Base-by-base conservation (phyloP, 306 rosid species). In the Prunus padus region DNA sequence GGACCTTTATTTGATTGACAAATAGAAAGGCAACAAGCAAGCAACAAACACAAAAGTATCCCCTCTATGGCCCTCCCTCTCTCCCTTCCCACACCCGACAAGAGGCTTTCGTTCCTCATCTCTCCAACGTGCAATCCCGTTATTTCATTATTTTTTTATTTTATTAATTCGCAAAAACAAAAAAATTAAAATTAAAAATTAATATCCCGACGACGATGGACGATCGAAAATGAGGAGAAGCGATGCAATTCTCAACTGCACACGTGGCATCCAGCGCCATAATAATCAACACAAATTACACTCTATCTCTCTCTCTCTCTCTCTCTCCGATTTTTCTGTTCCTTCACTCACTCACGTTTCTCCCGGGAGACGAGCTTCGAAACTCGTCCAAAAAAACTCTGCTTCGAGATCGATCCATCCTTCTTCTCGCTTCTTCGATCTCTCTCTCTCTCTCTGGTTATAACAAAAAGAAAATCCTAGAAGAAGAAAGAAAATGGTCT, bases 401-500 rank as follows among this genome's bases (percentile, higher is more conserved):
- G 47, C 28, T 22, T 23, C 4, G 50, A 55, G 65, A 56, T 56
- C 76, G 26, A 19, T 30, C 65, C 11, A 62, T 37, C 42, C 9
- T 37, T 5, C 42, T 37, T 37, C 42, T 37, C 9, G 59, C 14
- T 67, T 19, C 23, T 52, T 7, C 61, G 56, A 7, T 57, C 67
- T 3, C 25, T 45, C 71, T 11, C 65, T 12, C n/a, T 51, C 40
- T 69, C 57, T 25, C 25, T 26, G 46, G 2, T 18, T 6, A 16
- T 33, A 64, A 64, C 69, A 11, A 18, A 37, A 33, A n/a, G 14
- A 30, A 26, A 46, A 74, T 82, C 82, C 74, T 70, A 11, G 14
- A 22, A 31, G 8, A 37, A 7, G 19, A 42, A 42, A 19, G 14
- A 16, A 10, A 57, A 91, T 92, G 98, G 95, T 87, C 77, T 92